Evolutionary conservation across 139 green algal genomes (phyloP).

Genomic region (Micractinium conductrix): DNA sequence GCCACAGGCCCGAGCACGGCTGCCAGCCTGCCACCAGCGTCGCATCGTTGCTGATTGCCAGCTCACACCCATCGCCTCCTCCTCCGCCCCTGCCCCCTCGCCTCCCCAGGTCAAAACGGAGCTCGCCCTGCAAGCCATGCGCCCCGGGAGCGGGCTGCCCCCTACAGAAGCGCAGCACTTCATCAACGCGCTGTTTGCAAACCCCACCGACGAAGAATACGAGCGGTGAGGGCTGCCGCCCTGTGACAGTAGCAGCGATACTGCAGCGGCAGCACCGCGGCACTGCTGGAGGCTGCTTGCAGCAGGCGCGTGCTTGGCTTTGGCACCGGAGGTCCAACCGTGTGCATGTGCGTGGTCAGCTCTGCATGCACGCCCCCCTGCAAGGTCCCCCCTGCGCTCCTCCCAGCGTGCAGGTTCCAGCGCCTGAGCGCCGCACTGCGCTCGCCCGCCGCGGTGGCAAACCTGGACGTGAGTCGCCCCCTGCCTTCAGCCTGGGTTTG

Average conservation of each 20-base stretch:
- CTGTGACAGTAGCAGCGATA: too few species aligned
- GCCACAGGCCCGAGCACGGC: too few species aligned
- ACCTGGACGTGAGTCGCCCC: not conserved
- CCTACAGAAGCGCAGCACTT: not conserved
- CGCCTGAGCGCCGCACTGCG: not conserved
- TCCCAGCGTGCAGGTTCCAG: not conserved
- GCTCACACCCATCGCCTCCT: not conserved
- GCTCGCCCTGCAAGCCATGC: not conserved
- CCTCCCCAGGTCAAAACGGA: not conserved
- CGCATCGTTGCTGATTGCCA: too few species aligned
- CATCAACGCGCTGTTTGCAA: not conserved
- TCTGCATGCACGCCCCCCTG: too few species aligned
- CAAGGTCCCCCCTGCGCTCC: not conserved
- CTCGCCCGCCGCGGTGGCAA: not conserved
- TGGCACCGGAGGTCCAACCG: not conserved
- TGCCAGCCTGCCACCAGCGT: too few species aligned
- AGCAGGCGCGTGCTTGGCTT: not conserved
- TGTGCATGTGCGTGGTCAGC: too few species aligned
- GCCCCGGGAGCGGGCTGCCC: not conserved
- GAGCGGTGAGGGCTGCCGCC: not conserved
- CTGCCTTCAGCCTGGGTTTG: not conserved
- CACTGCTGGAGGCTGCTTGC: not conserved
- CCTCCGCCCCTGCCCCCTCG: not conserved
- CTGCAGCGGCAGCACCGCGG: too few species aligned
- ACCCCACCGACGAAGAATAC: not conserved